Percentiles rank a stretch among this genome's conserved stretches.
Evolutionary conservation across 352 stramenopile genomes (phyloP).

Genomic region (Globisporangium acanthophoron): DNA sequence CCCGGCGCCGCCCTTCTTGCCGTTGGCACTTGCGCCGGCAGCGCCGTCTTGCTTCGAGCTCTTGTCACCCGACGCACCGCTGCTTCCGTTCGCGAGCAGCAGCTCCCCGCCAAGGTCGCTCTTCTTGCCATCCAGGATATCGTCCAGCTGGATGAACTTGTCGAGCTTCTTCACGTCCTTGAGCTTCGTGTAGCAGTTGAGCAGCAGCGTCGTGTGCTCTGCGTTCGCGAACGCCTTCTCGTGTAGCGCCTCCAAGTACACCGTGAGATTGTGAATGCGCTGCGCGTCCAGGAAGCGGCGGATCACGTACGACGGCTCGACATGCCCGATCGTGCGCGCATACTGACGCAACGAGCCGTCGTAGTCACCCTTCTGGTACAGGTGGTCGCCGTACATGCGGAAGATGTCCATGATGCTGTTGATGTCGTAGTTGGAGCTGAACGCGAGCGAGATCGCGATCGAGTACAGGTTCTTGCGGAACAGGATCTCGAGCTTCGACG

Average conservation of each 20-base stretch:
- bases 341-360: slow-evolving; percentile 96
- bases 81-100: slow-evolving; percentile 16
- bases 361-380: slow-evolving; percentile 97
- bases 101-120: slow-evolving; percentile 14
- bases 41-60: slow-evolving; percentile 17
- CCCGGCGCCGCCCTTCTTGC: slow-evolving; percentile 22
- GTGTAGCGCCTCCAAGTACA: slow-evolving; percentile 95
- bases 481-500: slow-evolving; percentile 95
- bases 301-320: slow-evolving; percentile 98
- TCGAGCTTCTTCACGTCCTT: slow-evolving; percentile 92
- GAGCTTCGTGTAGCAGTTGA: slow-evolving; percentile 95
- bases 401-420: slow-evolving; percentile 96
- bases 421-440: slow-evolving; percentile 92
- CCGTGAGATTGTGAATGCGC: slow-evolving; percentile 94
- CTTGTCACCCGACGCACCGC: slow-evolving; percentile 3
- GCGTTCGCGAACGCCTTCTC: slow-evolving; percentile 88
- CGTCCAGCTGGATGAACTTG: slow-evolving; percentile 88
- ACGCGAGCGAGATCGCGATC: slow-evolving; percentile 96
- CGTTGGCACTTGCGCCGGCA: slow-evolving; percentile 6
- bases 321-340: slow-evolving; percentile 93
- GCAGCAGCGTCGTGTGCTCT: slow-evolving; percentile 91
- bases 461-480: slow-evolving; percentile 97
- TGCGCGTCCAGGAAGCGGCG: slow-evolving; percentile 96
- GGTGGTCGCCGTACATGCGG: slow-evolving; percentile 96
- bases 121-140: slow-evolving; percentile 53